These are phyloP conservation scores for Starmerella potacharoeniae DNA, from an alignment of 805 yeast genomes.

Conservation along the genomic window DNA sequence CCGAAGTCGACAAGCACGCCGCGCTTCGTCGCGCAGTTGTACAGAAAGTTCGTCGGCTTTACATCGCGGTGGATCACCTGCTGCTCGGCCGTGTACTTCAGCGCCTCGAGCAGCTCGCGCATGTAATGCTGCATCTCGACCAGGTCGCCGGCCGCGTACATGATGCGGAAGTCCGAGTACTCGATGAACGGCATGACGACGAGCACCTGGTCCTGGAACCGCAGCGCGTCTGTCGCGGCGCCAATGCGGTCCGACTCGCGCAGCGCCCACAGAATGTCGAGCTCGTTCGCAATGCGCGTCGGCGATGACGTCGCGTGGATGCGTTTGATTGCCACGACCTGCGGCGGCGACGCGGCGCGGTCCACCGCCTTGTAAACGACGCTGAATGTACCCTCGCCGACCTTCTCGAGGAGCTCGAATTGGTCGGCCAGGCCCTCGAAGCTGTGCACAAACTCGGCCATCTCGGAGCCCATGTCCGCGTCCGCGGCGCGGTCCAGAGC, in stretches of 20 bases:
- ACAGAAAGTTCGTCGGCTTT: constrained; percentile 71
- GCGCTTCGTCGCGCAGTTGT: constrained; percentile 49
- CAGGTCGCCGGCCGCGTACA: constrained; percentile 67
- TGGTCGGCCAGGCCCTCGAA: constrained; percentile 43
- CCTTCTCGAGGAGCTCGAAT: constrained; percentile 43
- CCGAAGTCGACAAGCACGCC: constrained; percentile 92
- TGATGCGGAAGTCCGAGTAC: constrained; percentile 81
- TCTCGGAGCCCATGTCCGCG: constrained; percentile 24
- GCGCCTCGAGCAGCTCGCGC: constrained; percentile 64
- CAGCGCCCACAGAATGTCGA: constrained; percentile 46
- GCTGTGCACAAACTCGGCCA: constrained; percentile 32
- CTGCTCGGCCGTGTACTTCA: constrained; percentile 59
- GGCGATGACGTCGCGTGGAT: constrained; percentile 95
- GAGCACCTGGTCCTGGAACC: constrained; percentile 83
- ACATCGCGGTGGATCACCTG: constrained; percentile 87
- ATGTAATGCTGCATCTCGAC: constrained; percentile 73
- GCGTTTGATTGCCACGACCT: constrained; percentile 72
- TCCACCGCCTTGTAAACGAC: constrained; percentile 55
- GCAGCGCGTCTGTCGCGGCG: constrained; percentile 75
- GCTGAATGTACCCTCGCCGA: constrained; percentile 59
- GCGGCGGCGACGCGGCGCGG: constrained; percentile 15
- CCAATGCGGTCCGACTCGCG: constrained; percentile 54
- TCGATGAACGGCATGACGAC: constrained; percentile 86
- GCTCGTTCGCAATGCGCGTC: constrained; percentile 76
- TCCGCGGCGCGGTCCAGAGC: constrained; percentile 1